phyloP scores from a whole-genome alignment of 2,329 filamentous ascomycete species.

The Ophiostoma tasmaniense region DNA sequence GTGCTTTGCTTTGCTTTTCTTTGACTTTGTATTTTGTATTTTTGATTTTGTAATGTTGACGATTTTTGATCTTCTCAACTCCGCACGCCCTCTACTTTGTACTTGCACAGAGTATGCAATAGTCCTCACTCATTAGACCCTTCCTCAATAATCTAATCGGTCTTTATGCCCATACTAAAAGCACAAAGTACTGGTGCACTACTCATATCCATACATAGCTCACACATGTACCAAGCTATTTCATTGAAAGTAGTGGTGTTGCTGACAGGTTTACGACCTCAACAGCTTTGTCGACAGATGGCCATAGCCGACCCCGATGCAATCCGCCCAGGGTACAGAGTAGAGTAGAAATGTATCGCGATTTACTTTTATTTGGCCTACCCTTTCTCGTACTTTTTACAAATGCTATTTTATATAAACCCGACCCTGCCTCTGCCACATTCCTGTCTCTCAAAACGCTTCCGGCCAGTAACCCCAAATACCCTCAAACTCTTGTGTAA shows the following conservation, averaged over 20 bases:
- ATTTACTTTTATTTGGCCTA: no score
- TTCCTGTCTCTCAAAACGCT: background rate
- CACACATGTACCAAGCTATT: background rate
- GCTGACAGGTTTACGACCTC: background rate
- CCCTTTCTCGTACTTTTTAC: no score
- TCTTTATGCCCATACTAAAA: background rate
- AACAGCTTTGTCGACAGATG: background rate
- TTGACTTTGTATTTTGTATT: no score
- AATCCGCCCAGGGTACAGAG: background rate
- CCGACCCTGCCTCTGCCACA: background rate
- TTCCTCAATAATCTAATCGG: background rate
- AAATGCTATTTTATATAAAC: no score
- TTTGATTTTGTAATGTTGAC: no score
- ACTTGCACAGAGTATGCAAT: no score
- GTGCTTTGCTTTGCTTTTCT: no score
- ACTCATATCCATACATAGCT: background rate
- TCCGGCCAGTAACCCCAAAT: background rate
- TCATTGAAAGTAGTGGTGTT: background rate
- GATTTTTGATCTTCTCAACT: background rate
- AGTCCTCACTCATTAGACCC: background rate
- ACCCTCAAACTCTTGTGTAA: background rate
- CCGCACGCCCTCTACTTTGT: no score
- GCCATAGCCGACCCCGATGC: background rate
- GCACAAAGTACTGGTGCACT: background rate
- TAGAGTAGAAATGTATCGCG: no score